These are phyloP conservation scores for Aspergillus steynii DNA, from an alignment of 495 filamentous ascomycete species.

Conservation along the genomic window DNA sequence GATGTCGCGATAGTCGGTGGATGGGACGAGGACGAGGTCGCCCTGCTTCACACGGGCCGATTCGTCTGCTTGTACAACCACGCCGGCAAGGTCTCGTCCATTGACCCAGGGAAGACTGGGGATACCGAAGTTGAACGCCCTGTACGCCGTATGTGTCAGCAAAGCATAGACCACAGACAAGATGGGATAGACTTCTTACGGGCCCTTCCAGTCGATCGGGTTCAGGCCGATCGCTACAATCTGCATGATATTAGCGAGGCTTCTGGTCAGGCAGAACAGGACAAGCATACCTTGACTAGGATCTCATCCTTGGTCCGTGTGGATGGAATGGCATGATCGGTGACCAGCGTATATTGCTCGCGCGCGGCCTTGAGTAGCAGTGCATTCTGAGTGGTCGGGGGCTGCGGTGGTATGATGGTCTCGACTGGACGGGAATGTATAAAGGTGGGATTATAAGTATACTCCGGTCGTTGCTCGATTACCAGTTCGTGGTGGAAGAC, in stretches of 20 bases:
- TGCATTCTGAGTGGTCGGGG: slow-evolving; percentile 28
- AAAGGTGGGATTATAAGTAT: slow-evolving; percentile 1
- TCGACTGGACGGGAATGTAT: not conserved
- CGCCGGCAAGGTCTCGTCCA: slow-evolving; percentile 63
- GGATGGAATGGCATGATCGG: slow-evolving; percentile 51
- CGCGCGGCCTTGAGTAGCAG: slow-evolving; percentile 36
- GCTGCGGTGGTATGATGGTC: slow-evolving; percentile 2
- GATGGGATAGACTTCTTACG: slow-evolving; percentile 42
- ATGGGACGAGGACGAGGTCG: slow-evolving; percentile 61
- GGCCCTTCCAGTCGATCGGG: slow-evolving; percentile 73
- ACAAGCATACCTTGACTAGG: slow-evolving; percentile 47
- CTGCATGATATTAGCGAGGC: slow-evolving; percentile 21
- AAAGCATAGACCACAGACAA: not conserved
- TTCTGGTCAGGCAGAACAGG: not conserved
- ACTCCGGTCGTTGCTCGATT: slow-evolving; percentile 12
- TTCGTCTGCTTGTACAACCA: slow-evolving; percentile 50
- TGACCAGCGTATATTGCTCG: slow-evolving; percentile 43
- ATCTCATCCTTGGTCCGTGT: slow-evolving; percentile 50
- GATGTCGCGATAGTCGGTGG: slow-evolving; percentile 71
- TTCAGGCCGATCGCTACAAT: slow-evolving; percentile 63
- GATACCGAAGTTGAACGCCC: slow-evolving; percentile 66
- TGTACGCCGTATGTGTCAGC: slow-evolving; percentile 11
- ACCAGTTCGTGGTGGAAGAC: slow-evolving; percentile 14
- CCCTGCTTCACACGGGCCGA: slow-evolving; percentile 50
- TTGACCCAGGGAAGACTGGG: slow-evolving; percentile 66